phyloP scores from a whole-genome alignment of 345 rosid genomes.

The Ailanthus altissimus region DNA sequence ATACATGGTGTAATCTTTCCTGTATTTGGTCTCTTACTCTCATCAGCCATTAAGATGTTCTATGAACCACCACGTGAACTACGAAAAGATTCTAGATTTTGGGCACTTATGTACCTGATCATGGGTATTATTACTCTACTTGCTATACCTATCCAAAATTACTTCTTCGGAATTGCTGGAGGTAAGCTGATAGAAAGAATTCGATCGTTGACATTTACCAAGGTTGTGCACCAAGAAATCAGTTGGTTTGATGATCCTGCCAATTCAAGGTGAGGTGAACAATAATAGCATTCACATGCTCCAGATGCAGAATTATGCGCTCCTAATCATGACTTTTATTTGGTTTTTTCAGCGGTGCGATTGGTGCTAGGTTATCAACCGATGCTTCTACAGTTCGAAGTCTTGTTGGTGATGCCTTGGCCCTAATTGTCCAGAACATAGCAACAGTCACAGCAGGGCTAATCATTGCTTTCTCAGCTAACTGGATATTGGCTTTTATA shows the following conservation, averaged over 20 bases:
- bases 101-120: constrained; percentile 54
- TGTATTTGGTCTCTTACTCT: constrained; percentile 67
- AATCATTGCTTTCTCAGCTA: constrained; percentile 54
- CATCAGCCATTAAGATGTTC: constrained; percentile 66
- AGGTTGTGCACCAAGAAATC: constrained; percentile 79
- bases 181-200: constrained; percentile 73
- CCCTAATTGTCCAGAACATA: constrained; percentile 50
- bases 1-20: constrained; percentile 71
- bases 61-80: constrained; percentile 46
- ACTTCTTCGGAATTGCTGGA: constrained; percentile 76
- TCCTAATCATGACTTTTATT: constrained; percentile 5
- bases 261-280: constrained; percentile 55
- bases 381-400: constrained; percentile 58
- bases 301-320: background rate
- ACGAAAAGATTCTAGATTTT: constrained; percentile 52
- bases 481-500: constrained; percentile 55
- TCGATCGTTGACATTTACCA: constrained; percentile 65
- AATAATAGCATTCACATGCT: background rate
- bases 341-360: constrained; percentile 49
- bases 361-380: constrained; percentile 65
- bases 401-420: constrained; percentile 60
- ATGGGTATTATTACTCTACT: constrained; percentile 39
- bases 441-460: constrained; percentile 49
- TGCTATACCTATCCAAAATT: constrained; percentile 62
- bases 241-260: constrained; percentile 84